Percentiles rank a stretch among this genome's conserved stretches.
These are phyloP conservation scores for Ramaria sp. DNA, from an alignment of 768 basidiomycete genomes.

Conservation along the genomic window DNA sequence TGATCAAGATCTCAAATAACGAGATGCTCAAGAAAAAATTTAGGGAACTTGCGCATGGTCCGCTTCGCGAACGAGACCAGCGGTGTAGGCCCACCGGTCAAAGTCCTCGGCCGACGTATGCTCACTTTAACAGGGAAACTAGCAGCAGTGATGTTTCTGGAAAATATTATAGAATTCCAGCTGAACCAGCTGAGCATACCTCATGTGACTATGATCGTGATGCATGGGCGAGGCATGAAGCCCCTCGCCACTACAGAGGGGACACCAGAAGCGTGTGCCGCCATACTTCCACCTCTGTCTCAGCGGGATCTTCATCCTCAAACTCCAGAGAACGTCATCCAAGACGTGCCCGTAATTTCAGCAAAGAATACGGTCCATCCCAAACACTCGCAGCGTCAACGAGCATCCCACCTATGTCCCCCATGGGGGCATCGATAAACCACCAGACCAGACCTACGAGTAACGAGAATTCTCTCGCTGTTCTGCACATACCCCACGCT, in stretches of 20 bases:
- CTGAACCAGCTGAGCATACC: background rate
- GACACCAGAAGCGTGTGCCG: background rate
- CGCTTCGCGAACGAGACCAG: background rate
- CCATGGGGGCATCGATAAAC: background rate
- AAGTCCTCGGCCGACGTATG: background rate
- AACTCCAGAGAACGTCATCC: background rate
- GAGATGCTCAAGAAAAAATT: constrained; percentile 8
- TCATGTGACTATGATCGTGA: background rate
- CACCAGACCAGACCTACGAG: background rate
- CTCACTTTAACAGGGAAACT: background rate
- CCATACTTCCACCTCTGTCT: background rate
- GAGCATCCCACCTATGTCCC: background rate
- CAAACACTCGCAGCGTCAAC: background rate
- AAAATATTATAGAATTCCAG: background rate
- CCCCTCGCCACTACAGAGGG: background rate
- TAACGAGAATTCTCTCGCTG: constrained; percentile 8
- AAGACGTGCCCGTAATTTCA: background rate
- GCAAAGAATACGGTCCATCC: background rate
- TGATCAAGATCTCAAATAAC: constrained; percentile 7
- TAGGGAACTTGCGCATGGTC: background rate
- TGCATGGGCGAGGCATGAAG: background rate
- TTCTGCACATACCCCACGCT: constrained; percentile 25
- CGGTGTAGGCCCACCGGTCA: background rate
- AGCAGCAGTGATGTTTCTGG: background rate
- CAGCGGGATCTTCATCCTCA: background rate